Base-by-base conservation (phyloP, 768 basidiomycete genomes). In the Serendipita sp. region DNA sequence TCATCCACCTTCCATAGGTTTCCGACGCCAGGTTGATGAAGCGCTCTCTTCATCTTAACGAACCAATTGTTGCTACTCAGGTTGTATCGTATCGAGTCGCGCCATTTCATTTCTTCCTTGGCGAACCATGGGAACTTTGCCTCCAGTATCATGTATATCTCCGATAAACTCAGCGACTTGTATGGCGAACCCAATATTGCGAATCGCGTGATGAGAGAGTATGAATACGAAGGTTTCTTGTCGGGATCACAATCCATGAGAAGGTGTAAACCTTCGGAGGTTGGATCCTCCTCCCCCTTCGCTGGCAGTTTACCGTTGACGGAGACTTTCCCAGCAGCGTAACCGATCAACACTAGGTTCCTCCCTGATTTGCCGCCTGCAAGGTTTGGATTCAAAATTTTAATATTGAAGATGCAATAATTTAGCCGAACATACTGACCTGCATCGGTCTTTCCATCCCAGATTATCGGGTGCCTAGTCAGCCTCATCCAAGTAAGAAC, bases 41-140 rank as follows among this genome's bases (percentile, higher is more conserved):
- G 28, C 34, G 56, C 56, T 60, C 56, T 23, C 56, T 60, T 60
- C 16, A 28, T 60, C 32, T 60, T 60, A 10, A 60, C 34, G 35
- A 60, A 60, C 56, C 56, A 60, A 32, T 36, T 32, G 56, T 60
- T 60, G 35, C 56, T 60, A 36, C 56, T 60, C 16, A 60, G 56
- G 34, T 60, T 60, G 28, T 60, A 60, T 60, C 56, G 56, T 4
- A 60, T 60, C 11, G 56, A 60, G 35, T 60, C 56, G 1, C 56
- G 18, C 56, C 56, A 60, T 35, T 60, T 60, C 18, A 18, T 52
- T 8, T 60, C 56, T 10, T 60, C 56, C 28, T 36, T 30, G n/a
- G 56, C 34, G 35, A 28, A 60, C 56, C 56, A 60, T n/a, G 56
- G 56, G 35, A 28, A 60, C 32, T 60, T 60, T 23, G 56, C 23